Percentiles rank a stretch among this genome's conserved stretches.
Conservation (phyloP, 345 rosid genomes). For the Eucalyptus tenuipes region DNA sequence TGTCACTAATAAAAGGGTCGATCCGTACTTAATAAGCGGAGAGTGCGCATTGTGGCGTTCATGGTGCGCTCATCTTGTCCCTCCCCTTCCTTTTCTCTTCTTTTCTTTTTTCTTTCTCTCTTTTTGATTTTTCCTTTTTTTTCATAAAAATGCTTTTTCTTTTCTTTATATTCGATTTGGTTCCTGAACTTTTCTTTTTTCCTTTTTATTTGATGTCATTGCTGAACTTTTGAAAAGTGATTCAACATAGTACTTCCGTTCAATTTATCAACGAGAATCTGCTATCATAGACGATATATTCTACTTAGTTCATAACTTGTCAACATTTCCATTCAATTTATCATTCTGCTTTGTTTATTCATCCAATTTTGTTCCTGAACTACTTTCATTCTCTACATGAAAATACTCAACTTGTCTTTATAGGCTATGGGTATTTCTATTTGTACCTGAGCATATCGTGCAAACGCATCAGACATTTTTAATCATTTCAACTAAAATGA, state of each 20-base stretch:
- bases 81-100: too few species aligned
- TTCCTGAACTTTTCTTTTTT: too few species aligned
- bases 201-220: too few species aligned
- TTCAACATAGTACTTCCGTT: fast-evolving
- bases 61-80: too few species aligned
- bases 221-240: too few species aligned
- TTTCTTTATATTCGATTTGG: too few species aligned
- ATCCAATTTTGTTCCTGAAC: fast-evolving
- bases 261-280: fast-evolving
- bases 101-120: too few species aligned
- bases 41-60: too few species aligned
- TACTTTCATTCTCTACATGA: background rate
- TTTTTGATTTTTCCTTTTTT: too few species aligned
- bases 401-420: background rate
- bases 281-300: fast-evolving
- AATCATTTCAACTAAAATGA: too few species aligned
- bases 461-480: fast-evolving
- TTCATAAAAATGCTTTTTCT: too few species aligned
- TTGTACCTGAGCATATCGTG: fast-evolving
- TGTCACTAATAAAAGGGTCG: background rate
- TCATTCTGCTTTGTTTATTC: background rate
- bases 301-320: too few species aligned
- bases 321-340: background rate
- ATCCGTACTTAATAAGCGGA: background rate
- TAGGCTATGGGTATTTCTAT: background rate